These are phyloP conservation scores for Fusarium multiceps DNA, from an alignment of 2,329 filamentous ascomycete species.

Conservation along the genomic window DNA sequence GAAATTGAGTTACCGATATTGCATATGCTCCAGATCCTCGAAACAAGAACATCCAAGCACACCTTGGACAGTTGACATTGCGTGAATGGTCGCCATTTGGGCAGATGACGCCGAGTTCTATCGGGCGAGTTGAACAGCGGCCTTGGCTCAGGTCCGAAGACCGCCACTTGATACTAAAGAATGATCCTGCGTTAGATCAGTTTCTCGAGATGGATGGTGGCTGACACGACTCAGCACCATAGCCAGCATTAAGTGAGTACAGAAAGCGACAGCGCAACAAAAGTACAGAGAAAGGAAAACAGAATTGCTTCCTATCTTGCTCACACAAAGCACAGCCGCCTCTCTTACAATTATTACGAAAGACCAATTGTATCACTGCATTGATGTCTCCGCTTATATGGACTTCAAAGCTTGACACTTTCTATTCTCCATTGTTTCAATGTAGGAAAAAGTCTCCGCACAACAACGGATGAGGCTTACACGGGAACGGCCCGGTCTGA, in stretches of 20 bases:
- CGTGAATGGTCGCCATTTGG: background rate
- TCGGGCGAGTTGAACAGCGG: background rate
- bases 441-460: conserved; percentile 1
- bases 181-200: background rate
- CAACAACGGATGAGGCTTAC: conserved; percentile 13
- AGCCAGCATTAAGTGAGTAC: background rate
- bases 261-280: background rate
- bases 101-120: conserved; percentile 1
- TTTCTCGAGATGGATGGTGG: background rate
- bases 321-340: background rate
- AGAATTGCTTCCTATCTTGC: background rate
- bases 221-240: background rate
- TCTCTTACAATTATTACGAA: background rate
- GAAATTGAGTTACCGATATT: background rate
- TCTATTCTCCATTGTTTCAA: background rate
- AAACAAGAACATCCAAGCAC: background rate
- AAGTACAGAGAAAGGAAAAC: background rate
- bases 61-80: background rate
- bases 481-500: conserved; percentile 31
- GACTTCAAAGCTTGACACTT: background rate
- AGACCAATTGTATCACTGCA: background rate
- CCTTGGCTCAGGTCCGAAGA: background rate
- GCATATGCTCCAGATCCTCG: background rate
- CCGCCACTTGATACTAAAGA: background rate
- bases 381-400: background rate